phyloP scores from a whole-genome alignment of 768 basidiomycete genomes.

The Kwoniella botswanensis region DNA sequence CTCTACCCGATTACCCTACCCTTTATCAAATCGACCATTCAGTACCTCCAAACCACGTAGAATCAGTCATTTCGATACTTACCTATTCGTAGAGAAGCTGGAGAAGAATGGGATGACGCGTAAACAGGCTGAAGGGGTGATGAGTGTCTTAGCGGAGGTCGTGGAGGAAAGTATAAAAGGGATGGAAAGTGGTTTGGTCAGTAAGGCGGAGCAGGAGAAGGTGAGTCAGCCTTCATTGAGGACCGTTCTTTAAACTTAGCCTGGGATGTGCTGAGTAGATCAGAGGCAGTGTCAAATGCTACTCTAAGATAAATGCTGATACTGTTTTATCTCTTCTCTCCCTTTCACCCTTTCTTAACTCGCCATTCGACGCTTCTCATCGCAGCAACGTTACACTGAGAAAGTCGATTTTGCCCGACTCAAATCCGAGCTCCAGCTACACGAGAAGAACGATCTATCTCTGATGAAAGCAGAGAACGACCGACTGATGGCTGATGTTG shows the following conservation, averaged over 20 bases:
- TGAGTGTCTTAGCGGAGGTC: slow-evolving; percentile 94
- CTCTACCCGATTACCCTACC: background rate
- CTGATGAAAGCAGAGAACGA: slow-evolving; percentile 97
- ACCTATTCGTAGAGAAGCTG: slow-evolving; percentile 88
- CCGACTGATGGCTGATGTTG: slow-evolving; percentile 83
- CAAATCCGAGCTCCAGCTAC: slow-evolving; percentile 92
- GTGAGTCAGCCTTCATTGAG: slow-evolving; percentile 59
- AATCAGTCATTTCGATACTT: slow-evolving; percentile 84
- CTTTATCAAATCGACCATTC: slow-evolving; percentile 15
- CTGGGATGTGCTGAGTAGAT: no score
- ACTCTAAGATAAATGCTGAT: background rate
- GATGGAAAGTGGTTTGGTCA: slow-evolving; percentile 96
- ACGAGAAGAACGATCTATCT: slow-evolving; percentile 94
- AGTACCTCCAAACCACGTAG: slow-evolving; percentile 8
- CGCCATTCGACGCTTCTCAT: background rate
- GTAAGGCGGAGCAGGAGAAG: slow-evolving; percentile 95
- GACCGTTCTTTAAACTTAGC: background rate
- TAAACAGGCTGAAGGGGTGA: slow-evolving; percentile 93
- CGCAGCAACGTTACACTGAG: slow-evolving; percentile 58
- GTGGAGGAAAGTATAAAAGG: slow-evolving; percentile 96
- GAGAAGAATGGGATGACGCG: slow-evolving; percentile 86
- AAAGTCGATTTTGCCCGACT: slow-evolving; percentile 91
- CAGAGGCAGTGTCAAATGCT: no score
- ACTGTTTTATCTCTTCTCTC: background rate
- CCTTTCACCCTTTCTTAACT: no score